phyloP scores from a whole-genome alignment of 345 rosid species.

The Laguncularia racemosa region DNA sequence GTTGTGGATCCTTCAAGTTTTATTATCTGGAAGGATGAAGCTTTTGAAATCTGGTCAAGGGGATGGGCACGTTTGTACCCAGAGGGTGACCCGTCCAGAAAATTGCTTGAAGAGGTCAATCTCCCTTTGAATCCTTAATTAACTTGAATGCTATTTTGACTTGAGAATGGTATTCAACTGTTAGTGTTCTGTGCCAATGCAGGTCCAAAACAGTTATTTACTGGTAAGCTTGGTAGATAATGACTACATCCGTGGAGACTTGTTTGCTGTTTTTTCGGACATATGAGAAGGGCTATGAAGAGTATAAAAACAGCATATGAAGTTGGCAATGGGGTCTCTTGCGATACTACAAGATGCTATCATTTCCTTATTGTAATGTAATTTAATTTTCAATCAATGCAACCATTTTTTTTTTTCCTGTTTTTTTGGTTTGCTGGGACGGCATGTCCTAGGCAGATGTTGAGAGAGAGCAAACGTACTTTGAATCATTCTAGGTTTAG shows the following conservation, averaged over 20 bases:
- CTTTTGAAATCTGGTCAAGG: constrained; percentile 91
- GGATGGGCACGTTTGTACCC: constrained; percentile 78
- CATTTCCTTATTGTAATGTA: too few relatives aligned
- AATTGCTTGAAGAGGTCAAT: constrained; percentile 67
- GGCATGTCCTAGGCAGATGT: too few relatives aligned
- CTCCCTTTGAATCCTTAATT: background rate
- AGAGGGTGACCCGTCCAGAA: constrained; percentile 55
- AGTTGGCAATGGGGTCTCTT: too few relatives aligned
- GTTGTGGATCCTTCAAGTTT: constrained; percentile 98
- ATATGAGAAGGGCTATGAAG: constrained; percentile 19
- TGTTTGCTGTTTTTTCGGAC: constrained; percentile 54
- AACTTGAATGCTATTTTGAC: background rate
- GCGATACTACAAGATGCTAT: too few relatives aligned
- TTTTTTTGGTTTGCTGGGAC: too few relatives aligned
- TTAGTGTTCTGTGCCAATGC: constrained; percentile 15
- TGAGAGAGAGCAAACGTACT: too few relatives aligned
- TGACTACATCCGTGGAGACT: constrained; percentile 56
- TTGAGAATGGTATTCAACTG: background rate
- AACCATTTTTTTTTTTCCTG: too few relatives aligned
- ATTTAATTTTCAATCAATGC: too few relatives aligned
- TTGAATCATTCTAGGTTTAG: too few relatives aligned
- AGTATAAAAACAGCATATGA: too few relatives aligned
- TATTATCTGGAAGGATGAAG: constrained; percentile 93
- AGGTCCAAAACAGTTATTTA: constrained; percentile 72
- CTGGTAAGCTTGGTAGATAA: constrained; percentile 94